Conservation (phyloP, 176 grass and related monocot species). For the Oryza glumipatula region DNA sequence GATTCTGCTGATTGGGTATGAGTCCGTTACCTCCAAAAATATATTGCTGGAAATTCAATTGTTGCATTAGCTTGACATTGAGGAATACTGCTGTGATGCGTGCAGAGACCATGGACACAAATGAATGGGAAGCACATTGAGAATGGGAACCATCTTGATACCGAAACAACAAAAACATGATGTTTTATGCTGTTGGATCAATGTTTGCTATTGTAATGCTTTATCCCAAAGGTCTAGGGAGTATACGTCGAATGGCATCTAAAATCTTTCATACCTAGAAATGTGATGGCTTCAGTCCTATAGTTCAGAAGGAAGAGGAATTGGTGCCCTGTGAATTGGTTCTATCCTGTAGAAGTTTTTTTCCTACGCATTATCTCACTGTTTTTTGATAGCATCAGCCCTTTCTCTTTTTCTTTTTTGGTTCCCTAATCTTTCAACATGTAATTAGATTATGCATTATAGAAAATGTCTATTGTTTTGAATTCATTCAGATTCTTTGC, state of each 20-base stretch:
- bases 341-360: slow-evolving; percentile 36
- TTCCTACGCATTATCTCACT: background rate
- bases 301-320: slow-evolving; percentile 29
- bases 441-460: slow-evolving; percentile 39
- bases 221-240: background rate
- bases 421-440: slow-evolving; percentile 14
- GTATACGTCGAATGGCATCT: background rate
- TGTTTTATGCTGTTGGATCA: background rate
- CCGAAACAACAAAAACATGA: slow-evolving; percentile 44
- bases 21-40: background rate
- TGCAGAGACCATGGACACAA: slow-evolving; percentile 69
- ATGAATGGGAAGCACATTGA: slow-evolving; percentile 66
- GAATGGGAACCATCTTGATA: slow-evolving; percentile 45
- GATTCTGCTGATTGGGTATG: slow-evolving; percentile 80
- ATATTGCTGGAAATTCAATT: background rate
- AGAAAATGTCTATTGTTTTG: slow-evolving; percentile 32
- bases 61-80: slow-evolving; percentile 12
- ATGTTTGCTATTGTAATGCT: background rate
- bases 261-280: background rate
- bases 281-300: slow-evolving; percentile 15
- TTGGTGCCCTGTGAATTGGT: background rate
- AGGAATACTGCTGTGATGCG: background rate
- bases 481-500: slow-evolving; percentile 11
- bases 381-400: slow-evolving; percentile 1
- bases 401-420: background rate